These are phyloP conservation scores for Metarhizium rileyi DNA, from an alignment of 2,329 filamentous ascomycete species.

Conservation along the genomic window DNA sequence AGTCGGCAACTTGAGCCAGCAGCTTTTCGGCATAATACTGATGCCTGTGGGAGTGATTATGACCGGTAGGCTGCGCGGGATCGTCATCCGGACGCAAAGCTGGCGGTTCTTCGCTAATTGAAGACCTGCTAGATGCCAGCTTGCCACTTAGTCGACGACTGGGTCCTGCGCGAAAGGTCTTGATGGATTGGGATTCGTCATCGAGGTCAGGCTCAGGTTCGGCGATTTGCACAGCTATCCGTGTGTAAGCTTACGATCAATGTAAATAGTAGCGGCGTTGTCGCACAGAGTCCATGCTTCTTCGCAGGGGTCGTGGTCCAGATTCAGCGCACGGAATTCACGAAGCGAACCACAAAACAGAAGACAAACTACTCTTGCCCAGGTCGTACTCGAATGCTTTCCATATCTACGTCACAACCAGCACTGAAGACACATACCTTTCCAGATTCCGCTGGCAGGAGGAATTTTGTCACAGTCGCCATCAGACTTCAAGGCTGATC, in stretches of 20 bases:
- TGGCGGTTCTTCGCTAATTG: constrained; percentile 26
- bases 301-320: neutral
- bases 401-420: neutral
- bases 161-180: constrained; percentile 23
- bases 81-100: constrained; percentile 20
- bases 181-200: constrained; percentile 20
- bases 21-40: constrained; percentile 45
- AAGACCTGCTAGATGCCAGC: constrained; percentile 33
- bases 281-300: neutral
- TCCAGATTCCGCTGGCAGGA: constrained; percentile 27
- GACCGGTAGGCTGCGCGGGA: constrained; percentile 11
- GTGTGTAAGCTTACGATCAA: constrained; percentile 14
- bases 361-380: neutral
- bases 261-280: neutral
- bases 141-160: constrained; percentile 25
- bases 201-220: constrained; percentile 34
- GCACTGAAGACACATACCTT: constrained; percentile 25
- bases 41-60: constrained; percentile 22
- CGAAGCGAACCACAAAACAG: neutral
- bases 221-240: constrained; percentile 45
- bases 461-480: constrained; percentile 28
- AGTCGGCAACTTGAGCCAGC: constrained; percentile 67
- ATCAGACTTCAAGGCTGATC: constrained; percentile 35
- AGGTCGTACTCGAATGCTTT: neutral
- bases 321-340: neutral